Evolutionary conservation across 371 early-diverging fungal genomes (phyloP).

Genomic region (Nematocida sp.): DNA sequence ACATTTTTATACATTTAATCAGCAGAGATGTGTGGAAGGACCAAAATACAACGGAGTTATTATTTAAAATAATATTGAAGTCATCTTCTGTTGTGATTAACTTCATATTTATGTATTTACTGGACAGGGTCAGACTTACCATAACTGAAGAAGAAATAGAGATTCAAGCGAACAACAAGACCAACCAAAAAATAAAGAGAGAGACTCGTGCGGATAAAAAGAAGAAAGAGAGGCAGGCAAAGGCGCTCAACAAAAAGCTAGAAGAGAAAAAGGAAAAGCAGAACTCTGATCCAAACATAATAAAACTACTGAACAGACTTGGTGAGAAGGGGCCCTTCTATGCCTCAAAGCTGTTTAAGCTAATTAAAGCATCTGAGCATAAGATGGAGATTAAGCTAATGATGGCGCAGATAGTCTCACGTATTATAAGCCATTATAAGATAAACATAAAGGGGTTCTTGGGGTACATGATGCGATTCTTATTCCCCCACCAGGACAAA

Average conservation of each 20-base stretch:
- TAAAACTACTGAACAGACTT: slow-evolving; percentile 52
- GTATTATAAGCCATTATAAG: slow-evolving; percentile 56
- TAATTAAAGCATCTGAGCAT: slow-evolving; percentile 24
- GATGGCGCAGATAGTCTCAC: slow-evolving; percentile 59
- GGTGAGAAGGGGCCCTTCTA: slow-evolving; percentile 28
- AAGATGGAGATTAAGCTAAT: slow-evolving; percentile 45
- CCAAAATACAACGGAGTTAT: slow-evolving; percentile 15
- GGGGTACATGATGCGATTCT: slow-evolving; percentile 57
- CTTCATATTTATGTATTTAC: slow-evolving; percentile 51
- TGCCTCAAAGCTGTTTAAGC: slow-evolving; percentile 44
- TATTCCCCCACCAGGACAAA: slow-evolving; percentile 54
- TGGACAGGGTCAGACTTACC: slow-evolving; percentile 42
- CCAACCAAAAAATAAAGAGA: slow-evolving; percentile 36
- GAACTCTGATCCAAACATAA: slow-evolving; percentile 59
- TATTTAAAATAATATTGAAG: slow-evolving; percentile 29
- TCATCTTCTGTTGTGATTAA: slow-evolving; percentile 26
- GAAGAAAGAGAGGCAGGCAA: slow-evolving; percentile 54
- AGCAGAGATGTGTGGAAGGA: slow-evolving; percentile 51
- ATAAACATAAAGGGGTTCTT: slow-evolving; percentile 61
- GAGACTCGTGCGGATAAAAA: slow-evolving; percentile 42
- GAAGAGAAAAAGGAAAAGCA: slow-evolving; percentile 60
- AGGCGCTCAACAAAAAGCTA: slow-evolving; percentile 38
- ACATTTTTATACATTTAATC: slow-evolving; percentile 50
- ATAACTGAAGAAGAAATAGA: slow-evolving; percentile 56
- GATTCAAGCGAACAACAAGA: slow-evolving; percentile 10